Base-by-base conservation (phyloP, 768 basidiomycete genomes). In the Macrocybe gigantea region DNA sequence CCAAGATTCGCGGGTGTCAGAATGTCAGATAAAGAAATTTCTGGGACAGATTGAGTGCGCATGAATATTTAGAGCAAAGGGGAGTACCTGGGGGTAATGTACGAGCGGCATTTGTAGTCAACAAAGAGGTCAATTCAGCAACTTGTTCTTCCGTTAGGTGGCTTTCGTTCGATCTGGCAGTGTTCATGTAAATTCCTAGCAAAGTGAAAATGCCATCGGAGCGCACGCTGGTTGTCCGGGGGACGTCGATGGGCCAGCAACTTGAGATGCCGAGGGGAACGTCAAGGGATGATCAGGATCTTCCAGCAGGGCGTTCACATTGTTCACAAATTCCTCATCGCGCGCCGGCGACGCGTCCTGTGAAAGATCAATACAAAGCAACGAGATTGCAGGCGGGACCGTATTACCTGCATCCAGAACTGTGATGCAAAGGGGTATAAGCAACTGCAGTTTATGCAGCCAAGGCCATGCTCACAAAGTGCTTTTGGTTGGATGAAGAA, bases 371-470 rank as follows among this genome's bases (percentile, higher is more conserved):
- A 43, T 33, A 38, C 6, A 10, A 13, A 4, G 33, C 22, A 40
- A 15, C 37, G 5, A 40, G 8, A 37, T 44, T 30, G 31, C 22
- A 31, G 10, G 11, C 31, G 6, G 38, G n/a, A 45, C 33, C 12
- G 5, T 41, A 5, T 15, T 64, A 88, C 88, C 84, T 91, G 89
- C 79, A 91, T 72, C 88, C 88, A 92, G 58, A 89, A 92, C 89
- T 92, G 44, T 58, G 15, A 53, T 50, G 46, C 43, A 52, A 38
- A 40, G 33, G 22, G 22, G 22, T 15, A 13, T 47, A 8, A 36
- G 36, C 15, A 31, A 13, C 38, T n/a, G 3, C 44, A 11, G 10
- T 41, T 6, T 10, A 33, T 7, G n/a, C 33, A 12, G 48, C 33
- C 2, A 50, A 7, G 53, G 53, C 33, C 11, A 46, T n/a, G 73